Percentiles rank a stretch among this genome's conserved stretches.
Conservation (phyloP, 2,329 filamentous ascomycete genomes). For the Massarina eburnea region DNA sequence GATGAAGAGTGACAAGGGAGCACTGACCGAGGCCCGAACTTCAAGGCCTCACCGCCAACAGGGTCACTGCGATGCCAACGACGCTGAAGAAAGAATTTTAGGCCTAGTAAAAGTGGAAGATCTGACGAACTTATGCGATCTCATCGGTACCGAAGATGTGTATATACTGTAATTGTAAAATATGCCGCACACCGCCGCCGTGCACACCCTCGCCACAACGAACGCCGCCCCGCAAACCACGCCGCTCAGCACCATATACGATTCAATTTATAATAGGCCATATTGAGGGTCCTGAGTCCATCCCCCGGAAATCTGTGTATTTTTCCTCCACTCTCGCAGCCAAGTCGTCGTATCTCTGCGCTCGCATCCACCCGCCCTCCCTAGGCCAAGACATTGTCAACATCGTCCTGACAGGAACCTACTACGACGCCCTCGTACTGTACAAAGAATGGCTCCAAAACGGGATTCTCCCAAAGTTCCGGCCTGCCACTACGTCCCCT, state of each 20-base stretch:
- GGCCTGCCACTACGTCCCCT: background rate
- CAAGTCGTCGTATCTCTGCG: conserved; percentile 13
- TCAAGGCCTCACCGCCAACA: background rate
- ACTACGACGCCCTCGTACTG: conserved; percentile 15
- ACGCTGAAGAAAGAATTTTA: background rate
- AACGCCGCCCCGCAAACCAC: background rate
- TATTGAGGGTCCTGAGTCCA: conserved; percentile 9
- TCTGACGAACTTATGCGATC: background rate
- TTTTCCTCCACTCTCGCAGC: conserved; percentile 1
- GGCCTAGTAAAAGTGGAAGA: background rate
- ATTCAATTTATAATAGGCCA: conserved; percentile 13
- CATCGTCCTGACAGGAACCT: conserved; percentile 7
- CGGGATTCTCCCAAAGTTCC: conserved; percentile 1
- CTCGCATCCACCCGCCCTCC: background rate
- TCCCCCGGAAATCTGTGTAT: conserved; percentile 7
- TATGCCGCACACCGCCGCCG: background rate
- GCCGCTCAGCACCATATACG: background rate
- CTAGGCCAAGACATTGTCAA: background rate
- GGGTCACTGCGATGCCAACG: no score
- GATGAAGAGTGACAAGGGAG: background rate
- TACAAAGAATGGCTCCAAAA: conserved; percentile 15
- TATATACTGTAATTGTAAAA: background rate
- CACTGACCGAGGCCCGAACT: background rate
- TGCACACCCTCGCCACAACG: background rate
- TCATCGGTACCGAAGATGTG: background rate